Evolutionary conservation across 306 rosid genomes (phyloP).

Genomic region (Cicer yamashitae): DNA sequence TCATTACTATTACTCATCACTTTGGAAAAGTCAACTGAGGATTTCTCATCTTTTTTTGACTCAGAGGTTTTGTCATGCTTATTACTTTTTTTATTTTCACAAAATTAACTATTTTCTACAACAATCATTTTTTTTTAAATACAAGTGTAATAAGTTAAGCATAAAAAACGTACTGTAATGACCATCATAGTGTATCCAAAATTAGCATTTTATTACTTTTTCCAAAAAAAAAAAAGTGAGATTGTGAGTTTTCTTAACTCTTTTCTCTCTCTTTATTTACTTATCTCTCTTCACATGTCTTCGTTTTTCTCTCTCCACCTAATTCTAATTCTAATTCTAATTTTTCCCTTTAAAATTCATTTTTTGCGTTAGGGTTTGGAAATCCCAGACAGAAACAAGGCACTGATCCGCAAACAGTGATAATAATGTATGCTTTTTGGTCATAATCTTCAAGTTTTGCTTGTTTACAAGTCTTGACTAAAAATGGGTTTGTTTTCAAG

Average conservation of each 20-base stretch:
- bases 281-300: slow-evolving; percentile 36
- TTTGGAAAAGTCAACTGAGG: not conserved
- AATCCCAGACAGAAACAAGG: slow-evolving; percentile 22
- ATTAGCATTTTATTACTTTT: not conserved
- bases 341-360: slow-evolving; percentile 23
- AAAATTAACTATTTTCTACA: not conserved
- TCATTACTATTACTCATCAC: not conserved
- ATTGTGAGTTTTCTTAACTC: not conserved
- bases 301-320: slow-evolving; percentile 14
- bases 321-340: not conserved
- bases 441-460: not conserved
- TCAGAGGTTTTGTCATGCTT: no score
- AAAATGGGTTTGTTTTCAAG: slow-evolving; percentile 28
- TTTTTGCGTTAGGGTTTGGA: slow-evolving; percentile 46
- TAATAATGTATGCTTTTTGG: slow-evolving; percentile 36
- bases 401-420: slow-evolving; percentile 25
- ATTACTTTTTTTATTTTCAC: no score
- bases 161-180: not conserved
- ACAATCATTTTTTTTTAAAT: not conserved
- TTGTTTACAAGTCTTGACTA: slow-evolving; percentile 20
- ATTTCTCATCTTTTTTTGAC: not conserved
- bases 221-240: not conserved
- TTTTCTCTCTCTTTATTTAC: not conserved
- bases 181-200: not conserved
- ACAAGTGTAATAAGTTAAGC: not conserved